These are phyloP conservation scores for Kwoniella mangroviensis DNA, from an alignment of 768 basidiomycete species.

Conservation along the genomic window DNA sequence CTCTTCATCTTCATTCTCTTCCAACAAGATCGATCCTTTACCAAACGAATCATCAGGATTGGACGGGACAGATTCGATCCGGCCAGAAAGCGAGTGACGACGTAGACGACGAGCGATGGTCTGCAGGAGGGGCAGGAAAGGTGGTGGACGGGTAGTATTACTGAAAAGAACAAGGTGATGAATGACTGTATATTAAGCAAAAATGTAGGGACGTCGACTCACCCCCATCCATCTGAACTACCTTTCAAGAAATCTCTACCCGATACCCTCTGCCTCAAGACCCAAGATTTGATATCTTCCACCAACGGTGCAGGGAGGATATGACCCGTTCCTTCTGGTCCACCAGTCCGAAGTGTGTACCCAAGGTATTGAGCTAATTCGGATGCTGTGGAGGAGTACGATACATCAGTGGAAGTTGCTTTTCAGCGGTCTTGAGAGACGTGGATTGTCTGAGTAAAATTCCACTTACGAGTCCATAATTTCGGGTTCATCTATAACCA, in stretches of 20 bases:
- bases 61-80: conserved; percentile 18
- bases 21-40: conserved; percentile 35
- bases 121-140: conserved; percentile 46
- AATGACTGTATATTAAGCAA: no score
- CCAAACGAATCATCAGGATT: conserved; percentile 22
- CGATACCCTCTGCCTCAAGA: conserved; percentile 40
- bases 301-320: conserved; percentile 43
- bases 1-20: conserved; percentile 38
- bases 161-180: background rate
- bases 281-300: conserved; percentile 53
- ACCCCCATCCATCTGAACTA: conserved; percentile 42
- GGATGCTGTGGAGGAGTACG: conserved; percentile 32
- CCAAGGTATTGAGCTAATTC: conserved; percentile 46
- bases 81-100: conserved; percentile 37
- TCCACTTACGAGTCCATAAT: conserved; percentile 41
- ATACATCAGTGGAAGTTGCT: no score
- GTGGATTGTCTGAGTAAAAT: no score
- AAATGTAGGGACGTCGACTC: no score
- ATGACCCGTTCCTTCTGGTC: conserved; percentile 39
- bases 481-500: conserved; percentile 41
- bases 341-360: conserved; percentile 42
- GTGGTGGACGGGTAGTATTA: conserved; percentile 36
- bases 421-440: no score
- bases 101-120: conserved; percentile 46
- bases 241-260: conserved; percentile 43